phyloP scores from a whole-genome alignment of 768 basidiomycete species.

The Wakefieldia striispora region DNA sequence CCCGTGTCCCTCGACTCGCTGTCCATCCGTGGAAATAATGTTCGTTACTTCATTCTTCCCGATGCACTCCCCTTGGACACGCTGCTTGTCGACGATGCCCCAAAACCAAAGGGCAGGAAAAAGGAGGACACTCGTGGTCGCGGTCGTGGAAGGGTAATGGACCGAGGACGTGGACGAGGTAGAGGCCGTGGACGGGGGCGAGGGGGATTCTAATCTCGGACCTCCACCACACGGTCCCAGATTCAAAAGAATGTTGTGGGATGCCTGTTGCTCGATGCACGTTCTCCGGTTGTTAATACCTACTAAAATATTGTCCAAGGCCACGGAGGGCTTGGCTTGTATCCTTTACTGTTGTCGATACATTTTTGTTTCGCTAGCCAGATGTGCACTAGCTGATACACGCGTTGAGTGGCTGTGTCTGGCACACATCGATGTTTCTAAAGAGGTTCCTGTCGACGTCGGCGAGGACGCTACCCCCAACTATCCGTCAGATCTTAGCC shows the following conservation, averaged over 20 bases:
- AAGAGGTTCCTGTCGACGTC: slow-evolving; percentile 31
- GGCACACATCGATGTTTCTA: slow-evolving; percentile 20
- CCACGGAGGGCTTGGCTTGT: slow-evolving; percentile 21
- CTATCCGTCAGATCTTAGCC: slow-evolving; percentile 39
- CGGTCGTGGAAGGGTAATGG: slow-evolving; percentile 51
- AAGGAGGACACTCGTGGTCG: slow-evolving; percentile 78
- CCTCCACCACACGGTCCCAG: not conserved
- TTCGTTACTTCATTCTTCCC: slow-evolving; percentile 96
- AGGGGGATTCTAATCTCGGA: slow-evolving; percentile 39
- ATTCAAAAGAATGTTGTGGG: slow-evolving; percentile 2
- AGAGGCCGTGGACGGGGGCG: slow-evolving; percentile 52
- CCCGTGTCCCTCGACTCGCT: slow-evolving; percentile 84
- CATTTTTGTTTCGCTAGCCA: slow-evolving; percentile 1
- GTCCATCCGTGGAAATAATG: slow-evolving; percentile 94
- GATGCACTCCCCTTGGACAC: slow-evolving; percentile 97
- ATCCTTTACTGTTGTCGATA: slow-evolving; percentile 11
- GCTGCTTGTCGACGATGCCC: slow-evolving; percentile 94
- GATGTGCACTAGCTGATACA: no score
- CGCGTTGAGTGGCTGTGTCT: slow-evolving; percentile 26
- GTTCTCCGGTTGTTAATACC: slow-evolving; percentile 20
- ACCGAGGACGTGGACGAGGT: slow-evolving; percentile 54
- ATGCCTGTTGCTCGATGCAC: slow-evolving; percentile 1
- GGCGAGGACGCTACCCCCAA: slow-evolving; percentile 25
- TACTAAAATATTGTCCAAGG: slow-evolving; percentile 22
- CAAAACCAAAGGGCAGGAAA: slow-evolving; percentile 90